Evolutionary conservation across 352 stramenopile genomes (phyloP).

Genomic region (Phytophthora podocarpi): DNA sequence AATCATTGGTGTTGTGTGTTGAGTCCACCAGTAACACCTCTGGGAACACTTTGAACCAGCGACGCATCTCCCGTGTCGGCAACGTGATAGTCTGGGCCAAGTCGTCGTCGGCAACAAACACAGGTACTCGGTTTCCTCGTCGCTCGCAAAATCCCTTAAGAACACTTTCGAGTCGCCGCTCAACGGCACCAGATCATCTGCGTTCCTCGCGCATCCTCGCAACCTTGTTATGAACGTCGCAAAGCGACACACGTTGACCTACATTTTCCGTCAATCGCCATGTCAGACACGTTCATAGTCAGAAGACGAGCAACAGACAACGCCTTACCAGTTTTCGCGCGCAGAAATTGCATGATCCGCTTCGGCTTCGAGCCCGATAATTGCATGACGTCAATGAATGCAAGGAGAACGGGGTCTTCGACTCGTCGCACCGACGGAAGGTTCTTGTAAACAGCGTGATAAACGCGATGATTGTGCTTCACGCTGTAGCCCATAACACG

Average conservation of each 20-base stretch:
- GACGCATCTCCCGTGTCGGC: too few species aligned
- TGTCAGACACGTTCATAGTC: too few species aligned
- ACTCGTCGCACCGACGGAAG: neutral
- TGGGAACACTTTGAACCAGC: too few species aligned
- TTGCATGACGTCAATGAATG: conserved; percentile 2
- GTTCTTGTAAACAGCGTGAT: neutral
- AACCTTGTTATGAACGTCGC: neutral
- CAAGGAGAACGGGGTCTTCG: neutral
- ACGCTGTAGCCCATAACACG: neutral
- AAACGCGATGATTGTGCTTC: conserved; percentile 5
- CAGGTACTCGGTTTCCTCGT: neutral
- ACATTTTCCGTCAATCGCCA: neutral
- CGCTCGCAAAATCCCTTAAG: neutral
- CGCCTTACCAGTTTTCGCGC: too few species aligned
- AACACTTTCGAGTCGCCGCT: neutral
- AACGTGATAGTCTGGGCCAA: conserved; percentile 5
- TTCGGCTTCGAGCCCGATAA: neutral
- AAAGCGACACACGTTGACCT: too few species aligned
- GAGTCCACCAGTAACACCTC: conserved; percentile 2
- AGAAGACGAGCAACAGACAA: too few species aligned
- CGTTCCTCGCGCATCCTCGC: neutral
- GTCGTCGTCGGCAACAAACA: conserved; percentile 1
- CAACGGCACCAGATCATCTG: neutral
- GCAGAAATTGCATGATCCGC: conserved; percentile 5
- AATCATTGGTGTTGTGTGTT: conserved; percentile 2